Percentiles rank a stretch among this genome's conserved stretches.
These are phyloP conservation scores for Rosellinia necatrix DNA, from an alignment of 2,329 filamentous ascomycete species.

Conservation along the genomic window DNA sequence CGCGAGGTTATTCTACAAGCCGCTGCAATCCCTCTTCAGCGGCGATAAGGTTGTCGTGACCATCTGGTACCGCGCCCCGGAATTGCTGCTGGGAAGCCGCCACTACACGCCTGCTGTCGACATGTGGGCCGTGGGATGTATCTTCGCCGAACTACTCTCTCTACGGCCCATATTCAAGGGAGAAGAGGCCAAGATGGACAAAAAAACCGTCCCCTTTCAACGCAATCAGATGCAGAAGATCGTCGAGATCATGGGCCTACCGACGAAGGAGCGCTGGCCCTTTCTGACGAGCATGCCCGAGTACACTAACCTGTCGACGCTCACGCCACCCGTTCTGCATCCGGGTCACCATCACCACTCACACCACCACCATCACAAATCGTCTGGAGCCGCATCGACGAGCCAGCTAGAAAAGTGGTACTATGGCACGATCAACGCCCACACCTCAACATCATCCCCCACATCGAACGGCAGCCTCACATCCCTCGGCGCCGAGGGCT, in stretches of 20 bases:
- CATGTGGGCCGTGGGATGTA: conserved; percentile 96
- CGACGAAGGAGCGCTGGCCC: conserved; percentile 87
- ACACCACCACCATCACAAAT: conserved; percentile 37
- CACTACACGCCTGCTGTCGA: conserved; percentile 98
- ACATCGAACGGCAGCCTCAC: conserved; percentile 50
- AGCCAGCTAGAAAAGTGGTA: conserved; percentile 78
- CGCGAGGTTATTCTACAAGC: conserved; percentile 91
- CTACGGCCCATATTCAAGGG: conserved; percentile 96
- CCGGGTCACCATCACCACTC: conserved; percentile 39
- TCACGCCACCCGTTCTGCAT: conserved; percentile 56
- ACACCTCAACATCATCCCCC: conserved; percentile 52
- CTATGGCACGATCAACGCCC: conserved; percentile 68
- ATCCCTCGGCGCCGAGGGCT: conserved; percentile 75
- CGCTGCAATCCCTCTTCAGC: conserved; percentile 85
- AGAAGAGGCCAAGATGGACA: conserved; percentile 99
- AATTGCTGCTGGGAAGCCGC: conserved; percentile 87
- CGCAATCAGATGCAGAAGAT: conserved; percentile 99
- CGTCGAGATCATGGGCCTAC: conserved; percentile 91
- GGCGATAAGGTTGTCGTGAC: conserved; percentile 99
- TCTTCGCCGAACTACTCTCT: conserved; percentile 91
- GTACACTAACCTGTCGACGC: conserved; percentile 69
- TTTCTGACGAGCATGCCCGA: conserved; percentile 85
- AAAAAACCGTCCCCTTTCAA: conserved; percentile 97
- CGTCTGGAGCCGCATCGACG: conserved; percentile 41
- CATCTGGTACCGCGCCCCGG: conserved; percentile 97